These are phyloP conservation scores for Gomphus bonarii DNA, from an alignment of 1,284 basidiomycete genomes.

Conservation along the genomic window DNA sequence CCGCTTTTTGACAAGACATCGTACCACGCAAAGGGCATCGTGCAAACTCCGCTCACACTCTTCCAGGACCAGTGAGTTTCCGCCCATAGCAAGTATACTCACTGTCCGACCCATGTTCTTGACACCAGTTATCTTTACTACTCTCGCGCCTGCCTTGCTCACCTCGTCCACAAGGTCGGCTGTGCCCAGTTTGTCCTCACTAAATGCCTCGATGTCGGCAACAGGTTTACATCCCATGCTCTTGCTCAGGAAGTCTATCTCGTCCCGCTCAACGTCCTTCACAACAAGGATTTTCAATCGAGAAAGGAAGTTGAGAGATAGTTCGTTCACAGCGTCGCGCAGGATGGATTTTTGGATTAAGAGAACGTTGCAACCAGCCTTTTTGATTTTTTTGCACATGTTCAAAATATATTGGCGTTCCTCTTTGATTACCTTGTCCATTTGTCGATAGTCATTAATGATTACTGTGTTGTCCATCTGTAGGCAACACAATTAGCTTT, in stretches of 20 bases:
- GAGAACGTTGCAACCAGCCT: conserved; percentile 97
- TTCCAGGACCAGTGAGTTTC: conserved; percentile 90
- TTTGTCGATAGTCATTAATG: conserved; percentile 99
- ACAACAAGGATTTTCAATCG: conserved; percentile 96
- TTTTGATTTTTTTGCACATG: conserved; percentile 99
- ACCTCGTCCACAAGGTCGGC: conserved; percentile 95
- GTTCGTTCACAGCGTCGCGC: conserved; percentile 96
- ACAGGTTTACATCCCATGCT: conserved; percentile 94
- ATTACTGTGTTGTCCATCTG: conserved; percentile 99
- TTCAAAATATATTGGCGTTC: conserved; percentile 97
- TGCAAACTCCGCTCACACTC: conserved; percentile 97
- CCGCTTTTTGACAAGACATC: conserved; percentile 98
- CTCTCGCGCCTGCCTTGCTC: conserved; percentile 78
- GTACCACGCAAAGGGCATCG: conserved; percentile 96
- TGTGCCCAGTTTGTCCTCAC: conserved; percentile 97
- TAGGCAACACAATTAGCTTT: conserved; percentile 9
- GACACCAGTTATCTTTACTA: conserved; percentile 91
- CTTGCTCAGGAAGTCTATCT: conserved; percentile 96
- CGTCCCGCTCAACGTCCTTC: conserved; percentile 98
- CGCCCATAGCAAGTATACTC: conserved; percentile 91
- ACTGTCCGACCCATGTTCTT: conserved; percentile 95
- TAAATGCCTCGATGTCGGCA: conserved; percentile 96
- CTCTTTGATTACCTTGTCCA: conserved; percentile 99
- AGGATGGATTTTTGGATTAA: conserved; percentile 99
- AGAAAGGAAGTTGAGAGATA: conserved; percentile 97